Conservation (phyloP, 1,284 basidiomycete species). For the Tilletia walkeri region DNA sequence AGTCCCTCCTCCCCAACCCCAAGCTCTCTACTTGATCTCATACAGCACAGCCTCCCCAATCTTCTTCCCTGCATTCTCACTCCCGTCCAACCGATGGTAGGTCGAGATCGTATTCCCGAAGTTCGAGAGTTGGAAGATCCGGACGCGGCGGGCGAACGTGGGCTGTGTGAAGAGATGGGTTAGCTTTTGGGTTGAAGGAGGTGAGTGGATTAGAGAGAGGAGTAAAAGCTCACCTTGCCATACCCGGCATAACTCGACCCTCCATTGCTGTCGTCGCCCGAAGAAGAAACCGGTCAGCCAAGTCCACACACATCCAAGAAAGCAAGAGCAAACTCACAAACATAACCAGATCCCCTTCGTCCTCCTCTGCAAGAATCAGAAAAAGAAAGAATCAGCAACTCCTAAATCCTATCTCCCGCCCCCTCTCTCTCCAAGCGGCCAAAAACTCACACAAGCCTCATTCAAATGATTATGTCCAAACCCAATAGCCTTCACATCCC, state of each 20-base stretch:
- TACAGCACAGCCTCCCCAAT: not conserved
- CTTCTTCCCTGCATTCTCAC: not conserved
- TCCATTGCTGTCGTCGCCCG: slow-evolving; percentile 20
- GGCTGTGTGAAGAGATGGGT: not conserved
- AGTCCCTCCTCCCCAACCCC: too few relatives aligned
- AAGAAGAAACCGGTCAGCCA: not conserved
- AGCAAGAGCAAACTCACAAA: not conserved
- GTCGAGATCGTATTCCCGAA: slow-evolving; percentile 5
- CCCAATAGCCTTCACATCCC: slow-evolving; percentile 37
- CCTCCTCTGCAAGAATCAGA: slow-evolving; percentile 33
- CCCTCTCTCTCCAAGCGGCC: too few relatives aligned
- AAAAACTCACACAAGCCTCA: slow-evolving; percentile 75
- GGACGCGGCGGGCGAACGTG: slow-evolving; percentile 83
- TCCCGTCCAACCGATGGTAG: not conserved
- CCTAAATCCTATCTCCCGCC: too few relatives aligned
- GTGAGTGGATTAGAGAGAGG: slow-evolving; percentile 8
- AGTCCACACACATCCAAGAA: not conserved
- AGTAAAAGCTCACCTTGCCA: slow-evolving; percentile 63
- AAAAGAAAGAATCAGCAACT: slow-evolving; percentile 65
- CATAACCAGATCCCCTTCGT: slow-evolving; percentile 33
- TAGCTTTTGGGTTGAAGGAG: slow-evolving; percentile 19
- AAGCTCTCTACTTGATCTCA: not conserved
- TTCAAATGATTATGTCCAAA: slow-evolving; percentile 51
- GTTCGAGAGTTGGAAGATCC: slow-evolving; percentile 72
- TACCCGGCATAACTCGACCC: slow-evolving; percentile 70